Percentiles rank a stretch among this genome's conserved stretches.
phyloP scores from a whole-genome alignment of 768 basidiomycete species.

The Kwoniella sp. region DNA sequence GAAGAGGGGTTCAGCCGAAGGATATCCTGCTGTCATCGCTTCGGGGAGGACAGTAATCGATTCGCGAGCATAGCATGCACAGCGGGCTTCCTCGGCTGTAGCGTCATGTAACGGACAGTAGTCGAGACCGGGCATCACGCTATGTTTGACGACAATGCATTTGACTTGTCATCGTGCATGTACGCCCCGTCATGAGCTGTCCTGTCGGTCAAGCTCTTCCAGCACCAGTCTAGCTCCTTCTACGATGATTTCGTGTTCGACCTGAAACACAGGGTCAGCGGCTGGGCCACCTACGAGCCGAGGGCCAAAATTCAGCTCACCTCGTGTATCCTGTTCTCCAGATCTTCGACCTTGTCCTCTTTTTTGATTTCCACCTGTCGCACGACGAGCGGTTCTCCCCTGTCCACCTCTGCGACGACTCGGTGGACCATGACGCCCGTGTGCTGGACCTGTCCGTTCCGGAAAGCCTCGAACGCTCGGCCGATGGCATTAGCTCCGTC shows the following conservation, averaged over 20 bases:
- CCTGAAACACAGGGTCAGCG: constrained; percentile 14
- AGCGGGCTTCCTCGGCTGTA: neutral
- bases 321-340: constrained; percentile 71
- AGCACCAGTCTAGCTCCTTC: constrained; percentile 71
- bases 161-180: neutral
- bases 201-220: constrained; percentile 51
- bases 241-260: constrained; percentile 89
- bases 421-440: constrained; percentile 91
- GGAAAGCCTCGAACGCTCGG: constrained; percentile 82
- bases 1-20: constrained; percentile 50
- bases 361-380: constrained; percentile 67
- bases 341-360: constrained; percentile 67
- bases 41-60: constrained; percentile 14
- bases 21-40: constrained; percentile 44
- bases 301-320: constrained; percentile 30
- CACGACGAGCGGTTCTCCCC: constrained; percentile 80
- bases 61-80: no score
- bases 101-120: neutral
- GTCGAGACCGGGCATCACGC: neutral
- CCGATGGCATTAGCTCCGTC: constrained; percentile 90
- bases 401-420: constrained; percentile 88
- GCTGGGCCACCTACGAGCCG: neutral
- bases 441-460: constrained; percentile 68
- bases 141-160: neutral
- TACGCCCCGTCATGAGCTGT: neutral